Conservation (phyloP, 2,329 filamentous ascomycete genomes). For the Aspergillus persii region DNA sequence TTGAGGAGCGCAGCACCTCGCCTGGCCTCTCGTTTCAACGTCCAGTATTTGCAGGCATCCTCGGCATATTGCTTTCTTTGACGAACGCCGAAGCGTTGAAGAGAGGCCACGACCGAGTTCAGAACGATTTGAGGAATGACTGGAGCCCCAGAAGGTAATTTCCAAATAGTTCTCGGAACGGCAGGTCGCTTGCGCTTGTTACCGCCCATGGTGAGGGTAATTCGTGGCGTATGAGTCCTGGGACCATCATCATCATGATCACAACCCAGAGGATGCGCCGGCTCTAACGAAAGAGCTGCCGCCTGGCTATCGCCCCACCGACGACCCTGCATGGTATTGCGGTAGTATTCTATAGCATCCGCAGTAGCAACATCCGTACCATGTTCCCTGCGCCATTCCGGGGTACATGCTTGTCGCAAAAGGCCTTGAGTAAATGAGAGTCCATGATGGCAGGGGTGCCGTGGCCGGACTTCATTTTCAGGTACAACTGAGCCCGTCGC, state of each 20-base stretch:
- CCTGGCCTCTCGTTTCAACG: constrained; percentile 87
- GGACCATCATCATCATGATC: constrained; percentile 49
- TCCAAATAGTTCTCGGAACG: constrained; percentile 73
- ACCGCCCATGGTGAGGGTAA: constrained; percentile 52
- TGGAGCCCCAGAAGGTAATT: constrained; percentile 88
- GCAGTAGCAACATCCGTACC: constrained; percentile 75
- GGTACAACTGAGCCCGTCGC: constrained; percentile 76
- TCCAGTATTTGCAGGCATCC: constrained; percentile 97
- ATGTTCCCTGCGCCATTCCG: constrained; percentile 84
- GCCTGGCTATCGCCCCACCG: constrained; percentile 91
- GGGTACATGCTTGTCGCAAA: constrained; percentile 94
- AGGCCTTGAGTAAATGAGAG: constrained; percentile 82
- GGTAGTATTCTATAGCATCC: constrained; percentile 86
- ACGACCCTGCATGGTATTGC: constrained; percentile 79
- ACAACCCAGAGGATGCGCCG: constrained; percentile 62
- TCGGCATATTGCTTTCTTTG: constrained; percentile 91
- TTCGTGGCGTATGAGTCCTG: constrained; percentile 44
- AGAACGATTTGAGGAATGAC: constrained; percentile 89
- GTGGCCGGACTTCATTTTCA: constrained; percentile 95
- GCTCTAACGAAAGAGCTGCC: constrained; percentile 76
- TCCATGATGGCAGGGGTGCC: constrained; percentile 76
- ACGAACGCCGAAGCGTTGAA: constrained; percentile 77
- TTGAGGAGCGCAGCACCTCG: constrained; percentile 90
- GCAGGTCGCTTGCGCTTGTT: constrained; percentile 59
- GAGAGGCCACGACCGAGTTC: constrained; percentile 77